Evolutionary conservation across 768 basidiomycete species (phyloP).

Genomic region (Naganishia randhawae): DNA sequence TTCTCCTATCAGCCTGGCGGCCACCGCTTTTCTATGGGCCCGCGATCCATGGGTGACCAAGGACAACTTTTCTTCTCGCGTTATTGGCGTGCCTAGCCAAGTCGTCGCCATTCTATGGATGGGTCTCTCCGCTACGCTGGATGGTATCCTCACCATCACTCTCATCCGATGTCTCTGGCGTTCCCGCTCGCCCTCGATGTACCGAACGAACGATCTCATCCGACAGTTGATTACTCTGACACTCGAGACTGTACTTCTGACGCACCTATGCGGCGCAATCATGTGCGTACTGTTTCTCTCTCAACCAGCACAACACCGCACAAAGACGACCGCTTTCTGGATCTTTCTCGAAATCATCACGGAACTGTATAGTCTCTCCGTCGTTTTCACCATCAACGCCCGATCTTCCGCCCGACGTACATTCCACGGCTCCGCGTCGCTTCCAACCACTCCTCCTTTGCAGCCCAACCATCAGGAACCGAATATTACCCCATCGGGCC

Average conservation of each 20-base stretch:
- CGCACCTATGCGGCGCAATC: constrained; percentile 39
- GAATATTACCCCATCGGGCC: neutral
- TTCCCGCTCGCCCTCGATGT: constrained; percentile 26
- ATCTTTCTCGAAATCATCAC: constrained; percentile 42
- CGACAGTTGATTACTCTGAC: constrained; percentile 38
- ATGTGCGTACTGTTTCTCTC: constrained; percentile 46
- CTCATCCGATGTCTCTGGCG: constrained; percentile 37
- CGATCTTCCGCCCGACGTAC: constrained; percentile 20
- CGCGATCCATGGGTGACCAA: constrained; percentile 38
- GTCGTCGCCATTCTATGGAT: constrained; percentile 47
- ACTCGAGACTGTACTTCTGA: constrained; percentile 44
- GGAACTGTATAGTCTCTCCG: constrained; percentile 42
- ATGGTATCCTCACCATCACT: constrained; percentile 37
- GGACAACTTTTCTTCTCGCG: constrained; percentile 26
- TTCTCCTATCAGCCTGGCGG: constrained; percentile 38
- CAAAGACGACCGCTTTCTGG: constrained; percentile 41
- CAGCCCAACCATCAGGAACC: neutral
- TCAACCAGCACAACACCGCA: constrained; percentile 35
- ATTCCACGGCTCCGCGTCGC: neutral
- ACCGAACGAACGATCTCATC: constrained; percentile 31
- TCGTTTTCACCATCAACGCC: constrained; percentile 45
- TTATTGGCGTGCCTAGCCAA: constrained; percentile 41
- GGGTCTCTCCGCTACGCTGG: constrained; percentile 42
- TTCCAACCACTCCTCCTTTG: neutral
- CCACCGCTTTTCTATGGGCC: constrained; percentile 42